Evolutionary conservation across 2,329 filamentous ascomycete genomes (phyloP), one percentile per base, ranked within the genome.

Genomic region (Pyricularia grisea): DNA sequence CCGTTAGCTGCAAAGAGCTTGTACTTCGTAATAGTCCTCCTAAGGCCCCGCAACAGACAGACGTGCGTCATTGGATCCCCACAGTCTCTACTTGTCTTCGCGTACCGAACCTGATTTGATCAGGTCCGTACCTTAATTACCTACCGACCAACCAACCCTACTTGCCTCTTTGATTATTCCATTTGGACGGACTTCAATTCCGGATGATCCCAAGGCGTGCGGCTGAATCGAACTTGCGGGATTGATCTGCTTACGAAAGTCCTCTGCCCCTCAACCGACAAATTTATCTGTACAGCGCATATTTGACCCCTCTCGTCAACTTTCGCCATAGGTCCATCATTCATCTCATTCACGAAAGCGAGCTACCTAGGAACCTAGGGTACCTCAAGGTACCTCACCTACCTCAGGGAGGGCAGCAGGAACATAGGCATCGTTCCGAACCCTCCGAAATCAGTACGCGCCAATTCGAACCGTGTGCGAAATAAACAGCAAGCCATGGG

Each of bases 401-500:
- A 50, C 42, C 42, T n/a, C 42, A n/a, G 42, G 42, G 17, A 50
- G 42, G 42, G 11, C 42, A 50, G 42, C 3, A 50, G 42, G 42
- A 50, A 50, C 42, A 1, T 50, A 50, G 17, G 42, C 42, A 17
- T 50, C 10, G 60, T 63, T 23, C 60, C 5, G 60, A 63, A 7
- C 60, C 9, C 17, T 23, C 25, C 12, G 25, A 63, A 63, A 28
- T 12, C 25, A 27, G 25, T 14, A 25, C 25, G 60, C 60, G 14
- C 25, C 23, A 12, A 28, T 5, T 11, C 10, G 58, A 23, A 12
- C 58, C 25, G 60, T 17, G 91, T 72, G 90, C 94, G 66, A n/a
- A 88, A 87, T 5, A 85, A 87, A 14, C 87, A 95, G 72, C 87
- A 92, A 75, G 82, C 86, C 36, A 87, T 93, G 4, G 92, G 92